Evolutionary conservation across 306 rosid species (phyloP).

Genomic region (Gastrolobium villosum): DNA sequence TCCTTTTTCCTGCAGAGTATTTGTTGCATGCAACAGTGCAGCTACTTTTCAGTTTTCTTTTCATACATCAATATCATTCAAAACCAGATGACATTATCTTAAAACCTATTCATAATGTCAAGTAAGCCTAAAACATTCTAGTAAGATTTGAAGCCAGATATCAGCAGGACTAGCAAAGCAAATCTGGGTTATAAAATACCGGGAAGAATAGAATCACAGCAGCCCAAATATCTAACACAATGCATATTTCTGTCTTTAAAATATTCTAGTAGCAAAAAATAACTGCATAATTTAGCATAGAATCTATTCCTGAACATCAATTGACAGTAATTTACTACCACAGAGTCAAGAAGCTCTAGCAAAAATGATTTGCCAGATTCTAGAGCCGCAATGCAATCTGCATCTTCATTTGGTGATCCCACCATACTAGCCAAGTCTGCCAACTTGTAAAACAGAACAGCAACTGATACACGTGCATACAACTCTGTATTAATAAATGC

Average conservation of each 20-base stretch:
- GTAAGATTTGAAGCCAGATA: constrained; percentile 28
- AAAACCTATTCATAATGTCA: constrained; percentile 11
- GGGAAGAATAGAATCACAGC: constrained; percentile 32
- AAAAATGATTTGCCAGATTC: constrained; percentile 85
- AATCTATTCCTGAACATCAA: constrained; percentile 40
- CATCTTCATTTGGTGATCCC: constrained; percentile 60
- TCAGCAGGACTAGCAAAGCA: constrained; percentile 26
- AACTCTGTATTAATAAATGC: constrained; percentile 94
- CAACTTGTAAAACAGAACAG: constrained; percentile 86
- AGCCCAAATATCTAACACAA: constrained; percentile 26
- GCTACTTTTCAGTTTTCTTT: constrained; percentile 21
- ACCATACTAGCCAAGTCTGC: constrained; percentile 68
- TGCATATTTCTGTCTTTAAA: constrained; percentile 20
- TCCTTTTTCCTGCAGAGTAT: constrained; percentile 3
- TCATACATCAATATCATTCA: constrained; percentile 3
- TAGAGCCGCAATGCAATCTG: constrained; percentile 61
- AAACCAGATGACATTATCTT: constrained; percentile 17
- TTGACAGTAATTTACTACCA: constrained; percentile 59
- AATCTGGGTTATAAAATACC: neutral
- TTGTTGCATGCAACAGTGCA: constrained; percentile 29
- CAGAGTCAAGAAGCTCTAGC: constrained; percentile 88
- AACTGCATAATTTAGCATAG: neutral
- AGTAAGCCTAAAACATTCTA: neutral
- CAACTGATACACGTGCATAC: constrained; percentile 96
- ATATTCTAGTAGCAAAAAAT: constrained; percentile 14